Conservation (phyloP, 2,329 filamentous ascomycete species). For the Calonectria pteridis region DNA sequence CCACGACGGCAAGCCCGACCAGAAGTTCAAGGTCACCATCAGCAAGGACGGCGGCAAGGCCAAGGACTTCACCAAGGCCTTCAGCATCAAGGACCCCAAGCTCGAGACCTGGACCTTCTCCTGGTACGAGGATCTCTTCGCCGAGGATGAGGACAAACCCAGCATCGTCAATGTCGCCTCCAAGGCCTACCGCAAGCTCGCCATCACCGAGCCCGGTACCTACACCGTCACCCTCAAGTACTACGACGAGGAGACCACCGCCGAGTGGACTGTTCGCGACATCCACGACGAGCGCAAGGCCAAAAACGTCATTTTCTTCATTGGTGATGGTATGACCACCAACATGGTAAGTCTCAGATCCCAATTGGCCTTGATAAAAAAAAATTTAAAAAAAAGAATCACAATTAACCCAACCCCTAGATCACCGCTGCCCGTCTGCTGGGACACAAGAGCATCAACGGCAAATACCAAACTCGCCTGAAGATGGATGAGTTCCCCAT, state of each 20-base stretch:
- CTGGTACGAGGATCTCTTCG: conserved; percentile 90
- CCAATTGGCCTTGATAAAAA: neutral
- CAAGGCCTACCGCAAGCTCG: conserved; percentile 82
- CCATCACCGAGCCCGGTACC: conserved; percentile 81
- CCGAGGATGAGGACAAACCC: conserved; percentile 75
- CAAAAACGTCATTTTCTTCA: conserved; percentile 89
- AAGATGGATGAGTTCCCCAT: conserved; percentile 86
- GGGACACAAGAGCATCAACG: conserved; percentile 85
- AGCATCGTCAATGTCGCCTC: conserved; percentile 84
- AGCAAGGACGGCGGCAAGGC: conserved; percentile 70
- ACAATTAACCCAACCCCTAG: conserved; percentile 40
- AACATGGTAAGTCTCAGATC: conserved; percentile 67
- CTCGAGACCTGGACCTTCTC: conserved; percentile 85
- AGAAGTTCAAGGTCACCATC: conserved; percentile 81
- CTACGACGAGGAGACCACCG: conserved; percentile 79
- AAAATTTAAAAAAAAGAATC: neutral
- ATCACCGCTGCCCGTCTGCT: conserved; percentile 85
- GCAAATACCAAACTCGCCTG: conserved; percentile 82
- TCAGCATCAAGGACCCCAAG: conserved; percentile 76
- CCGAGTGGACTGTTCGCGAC: conserved; percentile 82
- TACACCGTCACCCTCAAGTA: conserved; percentile 83
- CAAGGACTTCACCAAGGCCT: conserved; percentile 73
- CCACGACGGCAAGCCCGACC: conserved; percentile 75
- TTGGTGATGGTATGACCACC: conserved; percentile 80
- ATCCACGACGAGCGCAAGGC: conserved; percentile 77